These are phyloP conservation scores for Plasmodium billcollinsi DNA, from an alignment of 169 alveolate species.

Conservation along the genomic window DNA sequence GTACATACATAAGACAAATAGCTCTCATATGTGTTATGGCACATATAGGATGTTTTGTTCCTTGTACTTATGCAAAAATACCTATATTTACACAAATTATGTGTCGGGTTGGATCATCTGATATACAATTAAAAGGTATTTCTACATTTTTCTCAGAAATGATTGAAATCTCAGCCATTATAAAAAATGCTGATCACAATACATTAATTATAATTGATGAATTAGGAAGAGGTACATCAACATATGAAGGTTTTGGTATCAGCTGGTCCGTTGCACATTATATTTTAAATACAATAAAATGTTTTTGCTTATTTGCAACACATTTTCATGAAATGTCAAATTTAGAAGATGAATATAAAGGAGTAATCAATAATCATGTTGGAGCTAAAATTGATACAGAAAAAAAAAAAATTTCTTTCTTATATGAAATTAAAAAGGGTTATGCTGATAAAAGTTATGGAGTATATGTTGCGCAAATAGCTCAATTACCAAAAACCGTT, in stretches of 20 bases:
- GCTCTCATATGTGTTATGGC: constrained; percentile 87
- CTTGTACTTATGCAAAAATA: constrained; percentile 93
- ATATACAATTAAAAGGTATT: constrained; percentile 94
- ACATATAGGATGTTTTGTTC: constrained; percentile 97
- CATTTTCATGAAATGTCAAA: constrained; percentile 98
- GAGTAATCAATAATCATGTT: constrained; percentile 90
- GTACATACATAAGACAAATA: constrained; percentile 95
- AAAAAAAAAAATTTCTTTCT: constrained; percentile 84
- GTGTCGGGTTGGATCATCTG: constrained; percentile 98
- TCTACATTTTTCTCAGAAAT: constrained; percentile 98
- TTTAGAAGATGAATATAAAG: constrained; percentile 87
- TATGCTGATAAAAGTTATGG: constrained; percentile 95
- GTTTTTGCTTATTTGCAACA: constrained; percentile 98
- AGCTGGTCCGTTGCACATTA: constrained; percentile 97
- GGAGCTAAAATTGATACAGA: constrained; percentile 81
- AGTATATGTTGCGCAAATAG: constrained; percentile 94
- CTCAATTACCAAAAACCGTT: constrained; percentile 91
- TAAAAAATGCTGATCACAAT: constrained; percentile 93
- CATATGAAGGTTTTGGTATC: constrained; percentile 97
- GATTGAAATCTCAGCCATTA: constrained; percentile 96
- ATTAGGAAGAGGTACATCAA: constrained; percentile 98
- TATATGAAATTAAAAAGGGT: constrained; percentile 93
- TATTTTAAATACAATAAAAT: constrained; percentile 91
- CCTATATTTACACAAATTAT: constrained; percentile 95
- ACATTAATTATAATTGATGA: constrained; percentile 97